A percentile compares a stretch with the other conserved stretches of the same genome.
phyloP scores from a whole-genome alignment of 2,329 filamentous ascomycete genomes.

The Aspergillus clavatus region DNA sequence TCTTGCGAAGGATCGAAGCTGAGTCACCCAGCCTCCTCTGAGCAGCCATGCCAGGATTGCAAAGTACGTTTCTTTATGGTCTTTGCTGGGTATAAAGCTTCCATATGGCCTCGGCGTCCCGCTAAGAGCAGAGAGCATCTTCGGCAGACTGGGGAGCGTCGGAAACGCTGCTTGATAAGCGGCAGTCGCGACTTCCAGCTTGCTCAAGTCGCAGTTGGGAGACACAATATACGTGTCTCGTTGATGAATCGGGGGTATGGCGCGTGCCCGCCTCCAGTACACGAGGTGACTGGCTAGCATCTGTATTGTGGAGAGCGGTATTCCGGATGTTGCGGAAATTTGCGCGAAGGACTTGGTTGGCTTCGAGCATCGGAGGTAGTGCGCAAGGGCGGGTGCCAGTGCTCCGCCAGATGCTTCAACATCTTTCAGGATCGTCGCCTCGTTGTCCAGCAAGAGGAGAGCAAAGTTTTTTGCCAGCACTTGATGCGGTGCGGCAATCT shows the following conservation, averaged over 20 bases:
- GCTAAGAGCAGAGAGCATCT: slow-evolving; percentile 81
- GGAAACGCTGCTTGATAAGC: slow-evolving; percentile 77
- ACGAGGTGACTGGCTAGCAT: slow-evolving; percentile 89
- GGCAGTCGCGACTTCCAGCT: slow-evolving; percentile 63
- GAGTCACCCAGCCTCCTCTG: slow-evolving; percentile 87
- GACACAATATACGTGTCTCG: slow-evolving; percentile 88
- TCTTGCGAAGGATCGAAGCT: slow-evolving; percentile 87
- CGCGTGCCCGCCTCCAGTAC: slow-evolving; percentile 89
- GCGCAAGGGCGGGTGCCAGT: slow-evolving; percentile 70
- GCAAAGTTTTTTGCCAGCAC: slow-evolving; percentile 78
- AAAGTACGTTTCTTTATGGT: slow-evolving; percentile 82
- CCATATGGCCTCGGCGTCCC: slow-evolving; percentile 78
- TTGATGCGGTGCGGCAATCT: slow-evolving; percentile 52
- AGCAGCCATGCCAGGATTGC: slow-evolving; percentile 91
- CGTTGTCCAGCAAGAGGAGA: slow-evolving; percentile 76
- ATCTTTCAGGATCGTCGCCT: slow-evolving; percentile 69
- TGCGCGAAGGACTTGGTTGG: slow-evolving; percentile 68
- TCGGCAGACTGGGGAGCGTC: slow-evolving; percentile 73
- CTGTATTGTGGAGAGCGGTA: slow-evolving; percentile 75
- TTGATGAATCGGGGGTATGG: slow-evolving; percentile 84
- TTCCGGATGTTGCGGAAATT: slow-evolving; percentile 56
- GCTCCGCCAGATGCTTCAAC: slow-evolving; percentile 67
- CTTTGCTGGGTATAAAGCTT: slow-evolving; percentile 76
- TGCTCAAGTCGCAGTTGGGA: slow-evolving; percentile 75
- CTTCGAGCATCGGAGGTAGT: slow-evolving; percentile 58